Evolutionary conservation across 2,329 filamentous ascomycete species (phyloP), one percentile per base, ranked within the genome.

Genomic region (Fusarium equiseti): DNA sequence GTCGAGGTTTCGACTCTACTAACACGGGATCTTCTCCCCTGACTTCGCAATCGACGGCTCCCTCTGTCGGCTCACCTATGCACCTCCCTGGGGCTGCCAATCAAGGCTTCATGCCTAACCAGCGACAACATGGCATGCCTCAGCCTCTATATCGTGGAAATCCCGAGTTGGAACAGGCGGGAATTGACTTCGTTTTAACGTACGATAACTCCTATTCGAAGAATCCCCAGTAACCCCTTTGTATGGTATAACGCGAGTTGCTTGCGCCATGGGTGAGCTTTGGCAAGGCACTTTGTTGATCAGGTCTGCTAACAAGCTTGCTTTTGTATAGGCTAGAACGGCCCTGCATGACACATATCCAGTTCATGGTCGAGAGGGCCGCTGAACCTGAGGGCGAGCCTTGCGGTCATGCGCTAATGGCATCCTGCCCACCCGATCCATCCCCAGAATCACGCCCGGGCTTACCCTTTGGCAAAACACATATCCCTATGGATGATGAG

Each of bases 401-500:
- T 44, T 95, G 92, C 71, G 96, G 95, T 43, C 96, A 99, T 80
- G 95, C 93, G 7, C 85, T 98, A 72, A 98, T 98, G 95, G 92
- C 93, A 18, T 92, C 92, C 18, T 97, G 93, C 77, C 95, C 95
- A 49, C 93, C 95, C 8, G 88, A 90, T 70, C 84, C 86, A 5
- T 86, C 87, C 63, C 76, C 82, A 54, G 84, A 87, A 58, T 77
- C 86, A 63, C 83, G 82, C 54, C 73, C 81, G 44, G 83, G 87
- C 13, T 82, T 86, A 29, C 86, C 87, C 1, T 90, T 89, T 75
- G 87, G 87, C 27, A 80, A 81, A 57, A 76, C 76, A 53, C 80
- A 84, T 66, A 77, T 78, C 65, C 81, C 77, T 43, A 73, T 79
- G 24, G 74, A 79, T 49, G 54, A 71, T 26, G 50, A 70, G 52